Percentiles rank a stretch among this genome's conserved stretches.
These are phyloP conservation scores for Calocybe gambosa DNA, from an alignment of 1,284 basidiomycete genomes.

Conservation along the genomic window DNA sequence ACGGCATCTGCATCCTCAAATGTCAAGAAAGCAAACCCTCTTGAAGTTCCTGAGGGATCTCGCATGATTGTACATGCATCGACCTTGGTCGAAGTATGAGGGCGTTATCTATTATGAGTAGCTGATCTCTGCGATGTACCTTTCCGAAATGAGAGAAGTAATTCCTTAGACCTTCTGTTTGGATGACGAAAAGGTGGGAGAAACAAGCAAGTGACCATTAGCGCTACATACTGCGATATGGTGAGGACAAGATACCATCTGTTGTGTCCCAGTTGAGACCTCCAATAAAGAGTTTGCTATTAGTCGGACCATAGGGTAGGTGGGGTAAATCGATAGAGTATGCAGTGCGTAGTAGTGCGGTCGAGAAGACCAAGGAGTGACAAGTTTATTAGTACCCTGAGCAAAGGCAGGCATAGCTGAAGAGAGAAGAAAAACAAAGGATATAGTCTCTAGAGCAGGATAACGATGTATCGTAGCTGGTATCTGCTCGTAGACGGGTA, in stretches of 20 bases:
- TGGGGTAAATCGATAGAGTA: constrained; percentile 25
- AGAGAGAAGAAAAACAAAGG: constrained; percentile 17
- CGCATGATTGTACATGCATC: constrained; percentile 95
- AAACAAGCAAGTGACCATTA: constrained; percentile 31
- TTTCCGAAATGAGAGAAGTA: constrained; percentile 73
- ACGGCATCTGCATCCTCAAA: constrained; percentile 83
- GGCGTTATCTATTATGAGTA: background rate
- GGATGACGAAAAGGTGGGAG: constrained; percentile 18
- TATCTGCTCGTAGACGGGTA: constrained; percentile 23
- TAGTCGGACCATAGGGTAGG: constrained; percentile 28
- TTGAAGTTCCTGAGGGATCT: constrained; percentile 82
- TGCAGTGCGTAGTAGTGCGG: constrained; percentile 30
- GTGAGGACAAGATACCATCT: constrained; percentile 68
- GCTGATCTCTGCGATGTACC: constrained; percentile 27
- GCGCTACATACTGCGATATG: constrained; percentile 30
- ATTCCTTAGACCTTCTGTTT: constrained; percentile 60
- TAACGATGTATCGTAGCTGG: constrained; percentile 28
- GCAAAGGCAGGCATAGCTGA: constrained; percentile 18
- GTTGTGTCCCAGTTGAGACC: constrained; percentile 98
- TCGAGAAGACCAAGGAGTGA: constrained; percentile 19
- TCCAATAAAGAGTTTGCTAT: constrained; percentile 98
- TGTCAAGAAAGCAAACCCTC: constrained; percentile 94
- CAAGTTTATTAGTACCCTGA: constrained; percentile 19
- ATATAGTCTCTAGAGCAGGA: constrained; percentile 18
- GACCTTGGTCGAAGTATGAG: constrained; percentile 42